Conservation (phyloP, 176 grass and related monocot species). For the Carex myosuroides region DNA sequence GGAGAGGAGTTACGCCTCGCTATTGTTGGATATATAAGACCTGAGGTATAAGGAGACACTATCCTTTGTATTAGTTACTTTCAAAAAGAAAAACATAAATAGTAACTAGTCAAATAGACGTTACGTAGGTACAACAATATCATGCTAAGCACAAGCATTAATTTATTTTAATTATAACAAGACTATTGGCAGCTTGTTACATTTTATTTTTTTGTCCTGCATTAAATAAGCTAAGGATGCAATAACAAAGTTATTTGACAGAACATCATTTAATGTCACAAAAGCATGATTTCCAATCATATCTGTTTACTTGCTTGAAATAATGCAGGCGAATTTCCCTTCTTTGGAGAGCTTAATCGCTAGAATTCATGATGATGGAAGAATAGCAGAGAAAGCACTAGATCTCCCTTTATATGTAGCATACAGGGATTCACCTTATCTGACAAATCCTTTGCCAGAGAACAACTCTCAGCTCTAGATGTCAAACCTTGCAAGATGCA, state of each 20-base stretch:
- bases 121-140: not conserved
- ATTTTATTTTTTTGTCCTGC: not conserved
- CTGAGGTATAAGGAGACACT: conserved; percentile 48
- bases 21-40: conserved; percentile 89
- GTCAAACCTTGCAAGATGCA: not conserved
- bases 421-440: conserved; percentile 60
- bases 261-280: not conserved
- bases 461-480: conserved; percentile 16
- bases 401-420: conserved; percentile 55
- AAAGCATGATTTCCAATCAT: not conserved
- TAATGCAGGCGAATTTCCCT: conserved; percentile 66
- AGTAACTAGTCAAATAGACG: not conserved
- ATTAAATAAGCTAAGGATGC: not conserved
- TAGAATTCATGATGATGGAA: conserved; percentile 87
- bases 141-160: not conserved
- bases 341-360: conserved; percentile 85
- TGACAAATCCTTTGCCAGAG: conserved; percentile 39
- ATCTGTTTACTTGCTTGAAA: not conserved
- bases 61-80: not conserved
- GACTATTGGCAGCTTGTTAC: not conserved
- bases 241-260: not conserved
- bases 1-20: conserved; percentile 84
- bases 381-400: conserved; percentile 72
- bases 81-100: not conserved
- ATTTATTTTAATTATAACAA: conserved; percentile 8